Conservation (phyloP, 2,329 filamentous ascomycete species). For the Diplodia intermedia region DNA sequence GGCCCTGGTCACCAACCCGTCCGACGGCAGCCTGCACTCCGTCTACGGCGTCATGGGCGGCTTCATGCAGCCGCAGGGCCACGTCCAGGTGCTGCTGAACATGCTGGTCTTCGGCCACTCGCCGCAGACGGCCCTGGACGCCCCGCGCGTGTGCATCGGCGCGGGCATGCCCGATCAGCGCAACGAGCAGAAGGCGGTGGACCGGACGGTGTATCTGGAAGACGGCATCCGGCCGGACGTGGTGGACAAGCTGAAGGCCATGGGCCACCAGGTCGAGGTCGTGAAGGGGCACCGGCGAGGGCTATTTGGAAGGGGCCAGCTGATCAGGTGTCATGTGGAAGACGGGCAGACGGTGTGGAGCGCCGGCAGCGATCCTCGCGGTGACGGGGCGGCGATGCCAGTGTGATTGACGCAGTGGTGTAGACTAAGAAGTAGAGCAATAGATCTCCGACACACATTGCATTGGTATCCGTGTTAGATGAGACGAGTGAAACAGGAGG, state of each 20-base stretch:
- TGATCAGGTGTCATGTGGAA: slow-evolving; percentile 80
- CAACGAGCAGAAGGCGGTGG: slow-evolving; percentile 60
- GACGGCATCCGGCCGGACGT: slow-evolving; percentile 77
- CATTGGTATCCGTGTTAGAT: neutral
- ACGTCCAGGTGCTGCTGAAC: slow-evolving; percentile 90
- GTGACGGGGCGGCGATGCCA: slow-evolving; percentile 76
- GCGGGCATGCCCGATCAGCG: slow-evolving; percentile 66
- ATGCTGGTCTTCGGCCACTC: slow-evolving; percentile 82
- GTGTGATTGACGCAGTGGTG: neutral
- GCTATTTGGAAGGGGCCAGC: slow-evolving; percentile 84
- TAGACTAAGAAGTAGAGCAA: no score
- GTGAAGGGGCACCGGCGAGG: slow-evolving; percentile 69
- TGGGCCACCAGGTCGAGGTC: slow-evolving; percentile 78
- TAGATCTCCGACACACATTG: neutral
- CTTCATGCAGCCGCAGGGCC: slow-evolving; percentile 98
- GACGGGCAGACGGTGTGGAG: slow-evolving; percentile 80
- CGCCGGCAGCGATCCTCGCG: slow-evolving; percentile 85
- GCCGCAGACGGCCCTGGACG: slow-evolving; percentile 88
- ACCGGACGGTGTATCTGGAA: slow-evolving; percentile 76
- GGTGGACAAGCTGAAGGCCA: slow-evolving; percentile 67
- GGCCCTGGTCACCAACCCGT: slow-evolving; percentile 79
- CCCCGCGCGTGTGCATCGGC: slow-evolving; percentile 87
- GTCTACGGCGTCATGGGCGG: slow-evolving; percentile 98
- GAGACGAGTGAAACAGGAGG: slow-evolving; percentile 1
- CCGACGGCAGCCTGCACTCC: slow-evolving; percentile 76